phyloP scores from a whole-genome alignment of 1,284 basidiomycete genomes.

The Melampsora americana region DNA sequence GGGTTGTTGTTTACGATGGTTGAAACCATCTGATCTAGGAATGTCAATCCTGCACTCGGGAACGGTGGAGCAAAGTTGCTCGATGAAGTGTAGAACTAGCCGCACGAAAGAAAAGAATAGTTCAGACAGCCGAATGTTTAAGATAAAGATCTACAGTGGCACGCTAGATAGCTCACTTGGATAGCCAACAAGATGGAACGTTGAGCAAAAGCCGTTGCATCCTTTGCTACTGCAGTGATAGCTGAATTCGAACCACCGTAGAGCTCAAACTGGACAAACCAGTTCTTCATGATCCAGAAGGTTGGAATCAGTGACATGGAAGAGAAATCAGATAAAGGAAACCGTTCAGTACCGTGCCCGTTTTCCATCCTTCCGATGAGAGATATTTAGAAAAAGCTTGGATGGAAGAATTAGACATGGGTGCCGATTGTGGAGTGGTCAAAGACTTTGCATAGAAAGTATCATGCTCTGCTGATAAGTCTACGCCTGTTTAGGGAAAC shows the following conservation, averaged over 20 bases:
- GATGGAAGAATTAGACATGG: slow-evolving; percentile 45
- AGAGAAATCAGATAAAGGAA: too few species aligned
- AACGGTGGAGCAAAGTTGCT: slow-evolving; percentile 8
- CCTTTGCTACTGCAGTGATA: slow-evolving; percentile 15
- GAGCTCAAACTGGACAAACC: slow-evolving; percentile 35
- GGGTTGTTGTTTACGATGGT: slow-evolving; percentile 22
- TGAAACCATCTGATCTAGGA: slow-evolving; percentile 24
- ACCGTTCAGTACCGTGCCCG: slow-evolving; percentile 27
- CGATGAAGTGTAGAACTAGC: slow-evolving; percentile 25
- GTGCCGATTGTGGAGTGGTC: slow-evolving; percentile 46
- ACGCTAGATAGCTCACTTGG: neutral
- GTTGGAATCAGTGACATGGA: too few species aligned
- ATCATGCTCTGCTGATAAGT: too few species aligned
- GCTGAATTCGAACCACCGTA: slow-evolving; percentile 24
- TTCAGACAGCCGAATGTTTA: neutral
- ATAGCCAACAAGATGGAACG: slow-evolving; percentile 8
- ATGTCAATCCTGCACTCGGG: slow-evolving; percentile 5
- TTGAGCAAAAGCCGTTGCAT: slow-evolving; percentile 35
- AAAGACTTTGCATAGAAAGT: slow-evolving; percentile 49
- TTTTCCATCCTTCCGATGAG: slow-evolving; percentile 42
- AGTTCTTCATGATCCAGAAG: neutral
- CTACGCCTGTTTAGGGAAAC: too few species aligned
- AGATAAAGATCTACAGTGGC: neutral
- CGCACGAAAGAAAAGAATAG: neutral
- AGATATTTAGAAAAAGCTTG: slow-evolving; percentile 48